Evolutionary conservation across 2,329 filamentous ascomycete species (phyloP), one percentile per base, ranked within the genome.

Genomic region (Simplicillium sp.): DNA sequence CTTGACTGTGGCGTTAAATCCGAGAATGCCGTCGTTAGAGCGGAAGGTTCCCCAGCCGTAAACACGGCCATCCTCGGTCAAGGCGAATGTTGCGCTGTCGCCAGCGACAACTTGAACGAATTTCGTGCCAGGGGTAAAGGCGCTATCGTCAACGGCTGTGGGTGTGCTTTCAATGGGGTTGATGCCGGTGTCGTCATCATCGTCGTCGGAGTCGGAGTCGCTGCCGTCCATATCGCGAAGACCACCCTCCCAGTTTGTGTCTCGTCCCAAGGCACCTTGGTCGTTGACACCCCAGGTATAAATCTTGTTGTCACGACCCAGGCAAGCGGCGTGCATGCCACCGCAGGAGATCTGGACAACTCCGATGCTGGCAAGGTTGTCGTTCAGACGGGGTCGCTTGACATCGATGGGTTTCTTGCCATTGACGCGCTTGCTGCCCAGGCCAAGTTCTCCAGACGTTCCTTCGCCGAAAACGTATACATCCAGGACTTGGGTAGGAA

Each of bases 231-330:
- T 64, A 40, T 80, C 75, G 42, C 75, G 70, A 25, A 75, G 60
- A 14, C 77, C 78, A 37, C 82, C 82, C 2, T 82, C 75, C 71
- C 80, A 82, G 11, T 65, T 65, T 3, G 84, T 89, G 55, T 85
- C 75, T 54, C 87, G 73, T 34, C 87, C 87, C 31, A 94, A 72
- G 8, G 87, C 84, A 47, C 84, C 83, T 54, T 88, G 80, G 55
- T 94, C 87, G 56, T 92, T 92, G 50, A 92, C 86, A 40, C 87
- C 87, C 87, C 87, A 94, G 20, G 84, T 88, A 40, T 87, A 66
- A 50, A 94, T 84, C 63, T 80, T 81, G 68, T 88, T 87, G 59
- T 90, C 82, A 50, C 80, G 74, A 38, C 87, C 90, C 39, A 92
- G 65, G 3, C 82, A 85, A 46, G 84, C 68, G 39, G 73, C 80